A percentile compares a stretch with the other conserved stretches of the same genome.
phyloP scores from a whole-genome alignment of 345 rosid species.

The Cardiospermum halicacabum region DNA sequence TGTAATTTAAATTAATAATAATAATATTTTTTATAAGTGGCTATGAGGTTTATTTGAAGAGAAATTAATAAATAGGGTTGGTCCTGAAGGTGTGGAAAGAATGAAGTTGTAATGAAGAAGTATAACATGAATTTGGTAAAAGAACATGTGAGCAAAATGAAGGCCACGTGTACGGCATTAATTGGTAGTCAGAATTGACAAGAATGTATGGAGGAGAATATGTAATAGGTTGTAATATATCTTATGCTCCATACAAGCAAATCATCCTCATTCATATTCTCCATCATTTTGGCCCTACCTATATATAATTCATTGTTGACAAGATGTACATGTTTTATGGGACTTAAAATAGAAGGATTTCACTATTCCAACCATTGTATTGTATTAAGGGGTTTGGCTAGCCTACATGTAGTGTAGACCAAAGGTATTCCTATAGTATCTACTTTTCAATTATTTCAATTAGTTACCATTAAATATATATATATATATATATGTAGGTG shows the following conservation, averaged over 20 bases:
- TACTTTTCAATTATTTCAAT: too few relatives aligned
- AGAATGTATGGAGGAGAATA: slow-evolving; percentile 1
- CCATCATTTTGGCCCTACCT: background rate
- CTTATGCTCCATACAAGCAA: background rate
- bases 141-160: background rate
- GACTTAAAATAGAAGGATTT: background rate
- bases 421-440: too few relatives aligned
- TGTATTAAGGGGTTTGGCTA: too few relatives aligned
- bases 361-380: too few relatives aligned
- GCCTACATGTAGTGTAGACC: too few relatives aligned
- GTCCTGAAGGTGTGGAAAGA: background rate
- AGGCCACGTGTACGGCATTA: background rate
- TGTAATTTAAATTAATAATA: too few relatives aligned
- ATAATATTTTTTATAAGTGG: too few relatives aligned
- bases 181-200: background rate
- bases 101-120: background rate
- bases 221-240: background rate
- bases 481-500: too few relatives aligned
- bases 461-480: too few relatives aligned
- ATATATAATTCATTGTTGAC: background rate
- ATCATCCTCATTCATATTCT: background rate
- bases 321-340: background rate
- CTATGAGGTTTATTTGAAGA: too few relatives aligned
- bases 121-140: background rate
- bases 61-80: too few relatives aligned